phyloP scores from a whole-genome alignment of 1,139 yeast genomes.

The Scheffersomyces cryptocercus region DNA sequence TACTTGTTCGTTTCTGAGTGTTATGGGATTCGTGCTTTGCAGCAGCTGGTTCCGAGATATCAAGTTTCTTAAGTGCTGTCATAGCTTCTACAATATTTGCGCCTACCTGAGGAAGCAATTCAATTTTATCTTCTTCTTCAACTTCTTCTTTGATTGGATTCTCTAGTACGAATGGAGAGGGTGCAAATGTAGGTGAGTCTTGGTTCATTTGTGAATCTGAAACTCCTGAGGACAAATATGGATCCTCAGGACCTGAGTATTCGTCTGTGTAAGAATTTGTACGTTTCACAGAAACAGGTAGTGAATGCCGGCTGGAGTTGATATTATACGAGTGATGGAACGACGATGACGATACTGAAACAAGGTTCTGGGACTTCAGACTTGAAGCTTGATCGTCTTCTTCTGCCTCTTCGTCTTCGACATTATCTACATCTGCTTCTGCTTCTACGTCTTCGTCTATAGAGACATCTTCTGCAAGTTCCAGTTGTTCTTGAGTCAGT shows the following conservation, averaged over 20 bases:
- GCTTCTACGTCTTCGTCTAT: background rate
- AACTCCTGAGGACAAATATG: conserved; percentile 24
- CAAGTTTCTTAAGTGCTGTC: background rate
- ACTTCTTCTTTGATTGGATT: conserved; percentile 10
- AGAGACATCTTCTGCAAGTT: no score
- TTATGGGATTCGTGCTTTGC: no score
- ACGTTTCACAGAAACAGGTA: background rate
- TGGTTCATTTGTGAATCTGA: conserved; percentile 16
- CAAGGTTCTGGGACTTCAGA: background rate
- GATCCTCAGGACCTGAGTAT: conserved; percentile 12
- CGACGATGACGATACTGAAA: background rate
- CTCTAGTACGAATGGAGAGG: conserved; percentile 8
- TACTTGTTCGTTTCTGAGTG: background rate
- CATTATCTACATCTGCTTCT: conserved; percentile 14
- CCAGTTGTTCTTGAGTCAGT: no score
- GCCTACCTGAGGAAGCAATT: background rate
- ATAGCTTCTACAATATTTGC: background rate
- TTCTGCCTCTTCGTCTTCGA: conserved; percentile 3
- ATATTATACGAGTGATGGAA: background rate
- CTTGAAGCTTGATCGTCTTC: conserved; percentile 8
- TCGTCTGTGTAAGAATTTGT: conserved; percentile 4
- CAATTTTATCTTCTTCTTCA: conserved; percentile 8
- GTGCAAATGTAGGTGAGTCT: conserved; percentile 1
- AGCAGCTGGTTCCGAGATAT: background rate
- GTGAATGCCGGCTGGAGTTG: background rate